Conservation (phyloP, 306 rosid species). For the Dicorynia guianensis region DNA sequence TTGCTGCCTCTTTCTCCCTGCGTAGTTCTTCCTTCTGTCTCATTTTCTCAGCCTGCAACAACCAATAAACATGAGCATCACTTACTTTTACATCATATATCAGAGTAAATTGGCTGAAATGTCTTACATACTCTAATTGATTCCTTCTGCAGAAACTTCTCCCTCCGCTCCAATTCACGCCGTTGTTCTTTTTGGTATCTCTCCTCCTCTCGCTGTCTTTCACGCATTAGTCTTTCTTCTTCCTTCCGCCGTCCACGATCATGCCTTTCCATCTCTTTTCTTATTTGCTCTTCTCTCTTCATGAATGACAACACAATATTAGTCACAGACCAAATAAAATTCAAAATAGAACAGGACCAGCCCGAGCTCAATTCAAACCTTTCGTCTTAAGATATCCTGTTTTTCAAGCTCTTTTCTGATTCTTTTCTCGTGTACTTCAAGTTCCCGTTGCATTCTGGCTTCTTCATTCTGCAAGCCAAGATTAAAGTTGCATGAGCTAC, state of each 20-base stretch:
- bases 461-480: conserved; percentile 61
- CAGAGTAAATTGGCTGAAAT: conserved; percentile 27
- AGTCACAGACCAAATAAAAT: conserved; percentile 35
- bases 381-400: conserved; percentile 78
- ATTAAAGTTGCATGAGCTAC: conserved; percentile 30
- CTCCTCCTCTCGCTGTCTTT: conserved; percentile 80
- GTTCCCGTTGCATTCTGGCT: conserved; percentile 69
- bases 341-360: neutral
- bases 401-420: conserved; percentile 76
- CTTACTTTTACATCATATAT: conserved; percentile 29
- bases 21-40: conserved; percentile 77
- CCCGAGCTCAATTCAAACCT: conserved; percentile 50
- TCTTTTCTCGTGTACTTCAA: conserved; percentile 80
- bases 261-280: conserved; percentile 75
- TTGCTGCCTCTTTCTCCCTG: conserved; percentile 73
- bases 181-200: conserved; percentile 72
- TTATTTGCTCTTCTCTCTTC: conserved; percentile 77
- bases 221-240: conserved; percentile 79
- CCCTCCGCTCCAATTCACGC: conserved; percentile 73
- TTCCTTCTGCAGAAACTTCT: conserved; percentile 76
- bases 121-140: conserved; percentile 66
- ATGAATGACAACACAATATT: conserved; percentile 32
- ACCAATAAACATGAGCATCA: conserved; percentile 32
- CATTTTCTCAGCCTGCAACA: conserved; percentile 67
- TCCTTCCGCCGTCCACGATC: conserved; percentile 82